Evolutionary conservation across 306 rosid genomes (phyloP), one percentile per base, ranked within the genome.

Genomic region (Vigna angularis): DNA sequence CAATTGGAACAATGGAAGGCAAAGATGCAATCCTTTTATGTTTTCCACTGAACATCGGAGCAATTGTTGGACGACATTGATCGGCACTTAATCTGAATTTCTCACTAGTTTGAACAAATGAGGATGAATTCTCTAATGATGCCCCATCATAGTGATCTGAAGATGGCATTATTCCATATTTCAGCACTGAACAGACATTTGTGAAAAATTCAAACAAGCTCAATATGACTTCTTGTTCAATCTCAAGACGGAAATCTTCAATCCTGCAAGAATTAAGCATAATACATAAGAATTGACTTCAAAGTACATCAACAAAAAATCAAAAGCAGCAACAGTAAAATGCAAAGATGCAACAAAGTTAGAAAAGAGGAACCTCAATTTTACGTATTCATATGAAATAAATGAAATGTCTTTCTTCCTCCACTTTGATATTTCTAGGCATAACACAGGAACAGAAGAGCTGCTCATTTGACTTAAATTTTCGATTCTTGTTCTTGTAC

Each of bases 201-300:
- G 85, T 77, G 34, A 90, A 69, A 85, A 95, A 92, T 73, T 86
- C 93, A 82, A 90, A 95, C 72, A 95, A 88, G 85, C 91, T 88
- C 79, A 95, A 78, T 87, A 92, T 95, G 86, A 95, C 76, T 83
- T 89, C 96, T 84, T 95, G 97, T 87, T 91, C 97, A 83, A 95
- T 86, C 91, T 95, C 98, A 78, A 95, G 97, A 79, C 47, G 87
- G 80, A 91, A 86, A 85, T 95, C 98, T 61, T 94, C 94, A 73
- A 91, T 82, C 67, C 98, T 94, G 97, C 88, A 92, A 81, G 78
- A 77, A 83, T 76, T 71, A 70, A 72, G 85, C 18, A 82, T 56
- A 75, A 15, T 56, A 70, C 12, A 56, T 82, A 17, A 83, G 82
- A 72, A 79, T 44, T 13, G 48, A 24, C 18, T 73, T 45, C 7